phyloP scores from a whole-genome alignment of 495 filamentous ascomycete species.

The Tuber indicum region DNA sequence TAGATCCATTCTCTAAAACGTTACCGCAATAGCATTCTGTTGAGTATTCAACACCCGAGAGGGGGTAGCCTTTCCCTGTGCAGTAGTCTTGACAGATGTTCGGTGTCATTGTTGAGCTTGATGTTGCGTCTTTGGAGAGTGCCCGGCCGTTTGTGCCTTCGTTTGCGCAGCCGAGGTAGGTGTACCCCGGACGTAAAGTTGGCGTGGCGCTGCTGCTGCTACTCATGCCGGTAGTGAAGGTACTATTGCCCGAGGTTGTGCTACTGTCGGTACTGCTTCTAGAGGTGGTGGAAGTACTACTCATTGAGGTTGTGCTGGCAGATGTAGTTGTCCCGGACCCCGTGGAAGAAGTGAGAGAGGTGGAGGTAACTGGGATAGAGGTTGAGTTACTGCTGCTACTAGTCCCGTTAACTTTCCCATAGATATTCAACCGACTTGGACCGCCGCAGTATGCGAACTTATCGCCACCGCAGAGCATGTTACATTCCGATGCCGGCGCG shows the following conservation, averaged over 20 bases:
- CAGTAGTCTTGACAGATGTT: constrained; percentile 51
- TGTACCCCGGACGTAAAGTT: constrained; percentile 43
- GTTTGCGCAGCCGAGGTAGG: constrained; percentile 57
- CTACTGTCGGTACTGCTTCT: too few species aligned
- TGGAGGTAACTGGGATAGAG: background rate
- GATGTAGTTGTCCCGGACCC: background rate
- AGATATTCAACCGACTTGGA: constrained; percentile 11
- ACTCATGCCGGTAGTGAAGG: background rate
- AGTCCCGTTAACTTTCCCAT: constrained; percentile 1
- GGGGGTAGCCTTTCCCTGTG: constrained; percentile 45
- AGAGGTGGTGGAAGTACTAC: background rate
- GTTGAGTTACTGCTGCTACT: background rate
- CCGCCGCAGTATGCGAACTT: constrained; percentile 23
- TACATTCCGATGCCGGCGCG: constrained; percentile 14
- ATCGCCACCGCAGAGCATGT: constrained; percentile 30
- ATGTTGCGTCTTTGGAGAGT: constrained; percentile 52
- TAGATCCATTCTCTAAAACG: constrained; percentile 30
- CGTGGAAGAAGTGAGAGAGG: background rate
- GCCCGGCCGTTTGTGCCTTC: constrained; percentile 56
- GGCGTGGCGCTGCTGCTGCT: constrained; percentile 1
- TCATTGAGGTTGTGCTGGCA: background rate
- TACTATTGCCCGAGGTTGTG: background rate
- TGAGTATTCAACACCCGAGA: constrained; percentile 62
- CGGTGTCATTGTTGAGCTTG: constrained; percentile 52
- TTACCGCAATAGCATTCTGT: constrained; percentile 65